Evolutionary conservation across 2,329 filamentous ascomycete species (phyloP), one percentile per base, ranked within the genome.

Genomic region (Thermoascus crustaceus): DNA sequence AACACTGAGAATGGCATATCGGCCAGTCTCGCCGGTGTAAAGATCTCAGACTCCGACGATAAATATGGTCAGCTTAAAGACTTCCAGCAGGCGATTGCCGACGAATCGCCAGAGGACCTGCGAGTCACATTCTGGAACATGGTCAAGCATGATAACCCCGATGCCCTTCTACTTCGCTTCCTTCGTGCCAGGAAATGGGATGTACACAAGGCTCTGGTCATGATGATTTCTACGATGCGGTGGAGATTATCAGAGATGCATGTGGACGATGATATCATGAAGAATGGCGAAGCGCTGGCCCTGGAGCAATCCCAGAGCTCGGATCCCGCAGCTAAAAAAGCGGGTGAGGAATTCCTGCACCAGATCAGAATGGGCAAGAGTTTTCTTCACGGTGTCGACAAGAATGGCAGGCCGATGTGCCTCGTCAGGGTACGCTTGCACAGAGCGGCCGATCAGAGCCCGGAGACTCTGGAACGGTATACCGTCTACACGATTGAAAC

Each of bases 401-500:
- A 84, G 56, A 69, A 76, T 31, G 87, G 86, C 5, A 72, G 91
- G 40, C 91, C 91, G 0, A 82, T 95, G 52, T 94, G 87, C 57
- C 73, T 87, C 47, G 85, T 95, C 19, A 73, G 86, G 39, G 88
- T 85, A 25, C 75, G 85, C 30, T 61, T 95, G 48, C 91, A 98
- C 58, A 81, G 72, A 50, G 76, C 80, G 36, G 84, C 82, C 16
- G 86, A 94, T 47, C 86, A 96, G 63, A 80, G 73, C 29, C 83
- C 88, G 53, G 76, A 83, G 55, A 82, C 78, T 51, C 60, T 96
- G 41, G 89, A 98, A 60, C 75, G 80, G 48, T 95, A 84, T 58
- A 98, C 91, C 0, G 85, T 98, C 21, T 94, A 86, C 57, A 73
- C 87, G 22, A 98, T 98, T 49, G 91, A 98, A 68, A 93, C 87